These are phyloP conservation scores for Vitellaria paradoxa DNA, from an alignment of 179 eudicot genomes.

Conservation along the genomic window DNA sequence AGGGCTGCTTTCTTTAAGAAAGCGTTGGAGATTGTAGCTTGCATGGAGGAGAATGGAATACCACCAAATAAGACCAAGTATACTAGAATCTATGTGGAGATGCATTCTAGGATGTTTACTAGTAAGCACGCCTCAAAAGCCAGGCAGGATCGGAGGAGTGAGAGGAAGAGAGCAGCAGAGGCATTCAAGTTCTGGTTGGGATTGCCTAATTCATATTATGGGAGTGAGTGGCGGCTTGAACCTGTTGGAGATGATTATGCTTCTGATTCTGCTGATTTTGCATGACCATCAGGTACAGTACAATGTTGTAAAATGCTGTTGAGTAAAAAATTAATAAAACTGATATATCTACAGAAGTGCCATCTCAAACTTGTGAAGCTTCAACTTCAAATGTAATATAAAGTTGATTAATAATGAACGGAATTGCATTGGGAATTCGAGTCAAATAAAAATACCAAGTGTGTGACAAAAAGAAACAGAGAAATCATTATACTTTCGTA, in stretches of 20 bases:
- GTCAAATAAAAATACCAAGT: neutral
- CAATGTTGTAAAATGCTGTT: conserved; percentile 1
- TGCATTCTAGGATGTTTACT: conserved; percentile 98
- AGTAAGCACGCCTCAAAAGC: conserved; percentile 97
- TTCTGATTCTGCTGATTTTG: conserved; percentile 15
- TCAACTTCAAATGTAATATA: neutral
- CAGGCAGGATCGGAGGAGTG: conserved; percentile 80
- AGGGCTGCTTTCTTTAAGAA: conserved; percentile 95
- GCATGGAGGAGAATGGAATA: conserved; percentile 92
- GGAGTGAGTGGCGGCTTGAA: conserved; percentile 75
- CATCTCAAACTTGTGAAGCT: neutral
- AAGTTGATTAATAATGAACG: neutral
- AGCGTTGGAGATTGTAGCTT: conserved; percentile 97
- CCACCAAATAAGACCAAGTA: conserved; percentile 87
- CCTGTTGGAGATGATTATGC: conserved; percentile 32
- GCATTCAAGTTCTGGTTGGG: conserved; percentile 99
- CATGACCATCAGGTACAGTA: conserved; percentile 1
- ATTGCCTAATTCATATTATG: conserved; percentile 86
- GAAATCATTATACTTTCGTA: neutral
- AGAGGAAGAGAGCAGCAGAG: conserved; percentile 94
- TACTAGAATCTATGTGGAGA: conserved; percentile 91
- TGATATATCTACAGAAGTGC: neutral
- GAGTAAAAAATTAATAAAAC: neutral
- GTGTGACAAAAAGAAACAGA: neutral
- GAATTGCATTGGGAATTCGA: neutral